A percentile compares a stretch with the other conserved stretches of the same genome.
Conservation (phyloP, 192 early-diverging fungal genomes). For the Umbelopsis sp. region DNA sequence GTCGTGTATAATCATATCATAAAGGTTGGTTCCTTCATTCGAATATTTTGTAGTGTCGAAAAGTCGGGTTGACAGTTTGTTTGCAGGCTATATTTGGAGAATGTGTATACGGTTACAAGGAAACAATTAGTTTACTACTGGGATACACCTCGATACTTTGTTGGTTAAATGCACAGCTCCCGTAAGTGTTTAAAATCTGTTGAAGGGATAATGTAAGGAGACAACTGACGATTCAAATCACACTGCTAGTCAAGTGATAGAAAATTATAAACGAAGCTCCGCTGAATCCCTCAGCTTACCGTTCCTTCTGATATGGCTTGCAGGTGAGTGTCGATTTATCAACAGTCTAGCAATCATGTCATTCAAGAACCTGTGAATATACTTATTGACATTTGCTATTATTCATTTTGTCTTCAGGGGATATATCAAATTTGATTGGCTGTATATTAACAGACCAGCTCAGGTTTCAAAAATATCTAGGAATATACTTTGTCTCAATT, state of each 20-base stretch:
- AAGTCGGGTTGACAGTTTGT: neutral
- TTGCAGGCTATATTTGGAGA: slow-evolving; percentile 51
- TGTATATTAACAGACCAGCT: slow-evolving; percentile 72
- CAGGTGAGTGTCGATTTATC: slow-evolving; percentile 42
- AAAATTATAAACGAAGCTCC: slow-evolving; percentile 54
- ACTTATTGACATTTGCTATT: neutral
- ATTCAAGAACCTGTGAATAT: neutral
- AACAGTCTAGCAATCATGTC: neutral
- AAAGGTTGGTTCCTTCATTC: neutral
- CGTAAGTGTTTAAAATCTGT: slow-evolving; percentile 48
- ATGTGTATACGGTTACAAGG: slow-evolving; percentile 47
- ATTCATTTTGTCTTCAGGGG: slow-evolving; percentile 48
- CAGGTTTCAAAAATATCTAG: slow-evolving; percentile 62
- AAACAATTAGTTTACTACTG: slow-evolving; percentile 45
- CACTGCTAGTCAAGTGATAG: slow-evolving; percentile 45
- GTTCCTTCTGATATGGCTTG: slow-evolving; percentile 68
- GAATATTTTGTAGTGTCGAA: neutral
- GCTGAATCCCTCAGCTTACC: slow-evolving; percentile 54
- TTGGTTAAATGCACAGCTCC: slow-evolving; percentile 76
- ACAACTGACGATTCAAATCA: slow-evolving; percentile 12
- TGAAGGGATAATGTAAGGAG: neutral
- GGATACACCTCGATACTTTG: slow-evolving; percentile 66
- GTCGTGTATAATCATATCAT: slow-evolving; percentile 11
- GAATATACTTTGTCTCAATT: slow-evolving; percentile 28
- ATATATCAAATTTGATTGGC: slow-evolving; percentile 71